A percentile compares a stretch with the other conserved stretches of the same genome.
Conservation (phyloP, 495 filamentous ascomycete species). For the Cryomyces minteri region DNA sequence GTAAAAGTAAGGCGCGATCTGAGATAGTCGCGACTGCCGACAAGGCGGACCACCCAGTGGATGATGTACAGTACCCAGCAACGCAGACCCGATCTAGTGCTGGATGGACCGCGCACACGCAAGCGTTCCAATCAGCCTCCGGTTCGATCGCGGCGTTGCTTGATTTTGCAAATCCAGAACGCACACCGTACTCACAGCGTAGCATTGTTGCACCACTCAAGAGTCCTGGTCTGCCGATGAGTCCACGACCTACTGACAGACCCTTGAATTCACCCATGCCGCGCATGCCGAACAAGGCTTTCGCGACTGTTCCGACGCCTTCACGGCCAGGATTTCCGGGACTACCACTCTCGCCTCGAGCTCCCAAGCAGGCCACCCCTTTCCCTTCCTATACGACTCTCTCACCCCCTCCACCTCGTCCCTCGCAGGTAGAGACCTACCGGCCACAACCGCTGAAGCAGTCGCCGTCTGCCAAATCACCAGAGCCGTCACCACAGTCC, state of each 20-base stretch:
- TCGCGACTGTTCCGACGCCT: slow-evolving; percentile 48
- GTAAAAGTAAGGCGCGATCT: too few species aligned
- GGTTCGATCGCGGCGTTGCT: neutral
- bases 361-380: slow-evolving; percentile 45
- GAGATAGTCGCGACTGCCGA: neutral
- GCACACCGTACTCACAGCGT: slow-evolving; percentile 1
- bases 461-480: slow-evolving; percentile 1
- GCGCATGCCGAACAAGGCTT: slow-evolving; percentile 35
- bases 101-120: too few species aligned
- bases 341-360: slow-evolving; percentile 53
- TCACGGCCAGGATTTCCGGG: slow-evolving; percentile 23
- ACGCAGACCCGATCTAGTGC: too few species aligned
- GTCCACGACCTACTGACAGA: slow-evolving; percentile 68
- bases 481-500: slow-evolving; percentile 3
- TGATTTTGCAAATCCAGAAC: neutral
- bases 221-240: slow-evolving; percentile 76
- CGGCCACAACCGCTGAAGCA: slow-evolving; percentile 5
- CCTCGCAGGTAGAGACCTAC: slow-evolving; percentile 13
- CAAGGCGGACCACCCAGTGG: neutral
- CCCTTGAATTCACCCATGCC: slow-evolving; percentile 56
- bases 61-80: too few species aligned
- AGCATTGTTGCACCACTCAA: slow-evolving; percentile 37
- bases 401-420: slow-evolving; percentile 31
- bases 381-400: slow-evolving; percentile 42
- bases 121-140: neutral